Base-by-base conservation (phyloP, 2,329 filamentous ascomycete species). In the Elsinoe australis region DNA sequence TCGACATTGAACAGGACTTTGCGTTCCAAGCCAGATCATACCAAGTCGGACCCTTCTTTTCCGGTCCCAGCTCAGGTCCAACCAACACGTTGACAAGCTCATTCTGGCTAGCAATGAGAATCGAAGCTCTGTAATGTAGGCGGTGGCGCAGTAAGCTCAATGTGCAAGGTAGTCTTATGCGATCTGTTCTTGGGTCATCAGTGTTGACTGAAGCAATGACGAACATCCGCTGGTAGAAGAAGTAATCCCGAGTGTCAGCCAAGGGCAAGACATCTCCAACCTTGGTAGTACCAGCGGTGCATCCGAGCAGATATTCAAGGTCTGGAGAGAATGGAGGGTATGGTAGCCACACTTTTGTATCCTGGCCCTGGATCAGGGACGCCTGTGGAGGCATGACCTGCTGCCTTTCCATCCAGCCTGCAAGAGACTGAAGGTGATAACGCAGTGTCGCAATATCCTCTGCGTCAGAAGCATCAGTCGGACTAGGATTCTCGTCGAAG, bases 341-440 rank as follows among this genome's bases (percentile, higher is more conserved):
- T 49, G 82, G 75, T 12, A 89, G 62, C 87, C 87, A 95, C 31
- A 94, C 83, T 0, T 78, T 79, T 47, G 85, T 85, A 60, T 95
- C 84, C 52, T 90, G 80, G 1, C 81, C 80, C 58, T 87, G 84
- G 1, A 83, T 83, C n/a, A 89, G 71, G 34, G 82, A 76, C 44
- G 72, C 63, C 32, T 72, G 67, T 1, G 73, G 70, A 0, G 87
- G 83, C 56, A 95, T 71, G 50, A 92, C 80, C 17, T 82, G 79
- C 58, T 94, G 94, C 46, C 85, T 75, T 63, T 85, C 83, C 83
- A 95, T 94, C 1, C 87, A 94, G 56, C 83, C 76, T 3, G 85
- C 72, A 31, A 95, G 66, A 52, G 89, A 85, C 51, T 79, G 81
- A 54, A 95, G 67, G 57, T 62, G 57, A 4, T 48, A 39, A 12